Evolutionary conservation across 2,329 filamentous ascomycete genomes (phyloP).

Genomic region (Aspergillus luchuensis): DNA sequence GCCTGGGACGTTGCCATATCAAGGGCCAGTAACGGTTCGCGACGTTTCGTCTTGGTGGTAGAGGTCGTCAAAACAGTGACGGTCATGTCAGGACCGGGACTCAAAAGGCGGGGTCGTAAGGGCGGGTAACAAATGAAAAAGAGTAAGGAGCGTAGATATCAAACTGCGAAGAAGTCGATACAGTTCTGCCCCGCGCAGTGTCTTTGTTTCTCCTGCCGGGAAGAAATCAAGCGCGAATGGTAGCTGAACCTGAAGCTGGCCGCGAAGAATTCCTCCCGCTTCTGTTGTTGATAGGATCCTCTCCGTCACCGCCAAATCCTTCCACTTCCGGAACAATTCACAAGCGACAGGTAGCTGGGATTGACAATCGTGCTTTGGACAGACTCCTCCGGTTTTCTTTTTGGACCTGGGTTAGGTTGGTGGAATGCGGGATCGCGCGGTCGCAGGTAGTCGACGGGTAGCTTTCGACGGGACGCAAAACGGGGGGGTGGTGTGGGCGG

Average conservation of each 20-base stretch:
- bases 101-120: slow-evolving; percentile 2
- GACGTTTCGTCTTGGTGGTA: slow-evolving; percentile 39
- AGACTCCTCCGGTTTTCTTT: background rate
- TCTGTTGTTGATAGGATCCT: background rate
- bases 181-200: background rate
- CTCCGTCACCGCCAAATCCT: background rate
- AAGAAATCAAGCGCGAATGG: background rate
- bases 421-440: slow-evolving; percentile 4
- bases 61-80: slow-evolving; percentile 39
- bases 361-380: background rate
- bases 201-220: background rate
- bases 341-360: background rate
- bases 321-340: background rate
- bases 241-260: background rate
- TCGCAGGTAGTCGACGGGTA: slow-evolving; percentile 9
- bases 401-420: background rate
- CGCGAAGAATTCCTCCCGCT: background rate
- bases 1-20: slow-evolving; percentile 43
- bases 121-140: background rate
- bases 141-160: background rate
- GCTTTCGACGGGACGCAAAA: slow-evolving; percentile 3
- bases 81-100: slow-evolving; percentile 39
- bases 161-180: background rate
- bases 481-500: slow-evolving; percentile 2
- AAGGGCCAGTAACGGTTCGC: slow-evolving; percentile 40